Base-by-base conservation (phyloP, 129 eudicot species). In the Centella asiatica region DNA sequence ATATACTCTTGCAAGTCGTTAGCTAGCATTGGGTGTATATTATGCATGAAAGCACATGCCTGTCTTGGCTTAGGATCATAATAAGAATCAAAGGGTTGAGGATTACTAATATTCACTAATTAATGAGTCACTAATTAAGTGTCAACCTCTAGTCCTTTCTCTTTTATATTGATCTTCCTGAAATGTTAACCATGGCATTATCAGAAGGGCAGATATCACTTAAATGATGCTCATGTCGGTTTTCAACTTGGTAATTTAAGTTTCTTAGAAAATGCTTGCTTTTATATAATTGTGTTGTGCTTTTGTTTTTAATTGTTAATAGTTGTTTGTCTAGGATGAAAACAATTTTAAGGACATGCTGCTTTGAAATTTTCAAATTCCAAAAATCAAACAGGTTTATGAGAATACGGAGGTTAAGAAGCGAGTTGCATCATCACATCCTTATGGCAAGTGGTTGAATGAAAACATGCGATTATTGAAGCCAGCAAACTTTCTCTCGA, bases 371-470 rank as follows among this genome's bases (percentile, higher is more conserved):
- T 59, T 66, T 57, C 15, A 73, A 47, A 33, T 34, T 34, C 4
- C n/a, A 57, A 57, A 34, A 57, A 31, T 7, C 36, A 0, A 24
- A 66, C 83, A 92, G 98, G 99, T 93, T 52, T 93, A 70, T 67
- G 99, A 93, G 72, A 93, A 93, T 75, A 88, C 99, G 6, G 99
- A 93, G 80, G 99, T 93, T 56, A 93, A 93, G 76, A 93, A 81
- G 60, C 79, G 85, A 76, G 92, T 93, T 64, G 96, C 99, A 47
- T 80, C 76, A 53, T 71, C 80, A 10, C 68, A 71, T 71, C 96
- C 96, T 57, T 93, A 87, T 20, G 99, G 96, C 32, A 80, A 84
- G 65, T 93, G 99, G 99, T 62, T 93, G 32, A 73, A 75, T 44
- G 99, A 93, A 74, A 87, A 83, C 69, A 76, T 82, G 81, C 85